Percentiles rank a stretch among this genome's conserved stretches.
Conservation (phyloP, 805 yeast species). For the Wickerhamomyces pijperi region DNA sequence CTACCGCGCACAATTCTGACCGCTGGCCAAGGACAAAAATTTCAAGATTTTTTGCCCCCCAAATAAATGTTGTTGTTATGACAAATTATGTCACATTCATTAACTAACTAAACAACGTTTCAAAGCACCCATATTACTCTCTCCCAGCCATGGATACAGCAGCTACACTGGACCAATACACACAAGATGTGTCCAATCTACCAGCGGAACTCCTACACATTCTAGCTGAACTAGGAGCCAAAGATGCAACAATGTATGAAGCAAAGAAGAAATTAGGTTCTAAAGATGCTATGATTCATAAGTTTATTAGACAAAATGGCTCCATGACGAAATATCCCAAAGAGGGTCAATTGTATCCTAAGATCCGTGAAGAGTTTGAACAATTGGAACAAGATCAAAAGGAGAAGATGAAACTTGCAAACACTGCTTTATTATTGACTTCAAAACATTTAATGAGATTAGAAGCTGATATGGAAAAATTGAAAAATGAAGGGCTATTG, state of each 20-base stretch:
- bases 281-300: conserved; percentile 72
- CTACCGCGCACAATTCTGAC: too few relatives aligned
- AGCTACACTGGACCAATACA: conserved; percentile 62
- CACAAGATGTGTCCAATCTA: conserved; percentile 66
- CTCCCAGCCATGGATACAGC: conserved; percentile 97
- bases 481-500: conserved; percentile 74
- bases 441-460: conserved; percentile 64
- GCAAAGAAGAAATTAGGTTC: conserved; percentile 53
- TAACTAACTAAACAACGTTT: too few relatives aligned
- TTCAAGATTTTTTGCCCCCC: too few relatives aligned
- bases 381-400: conserved; percentile 52
- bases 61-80: too few relatives aligned
- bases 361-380: conserved; percentile 59
- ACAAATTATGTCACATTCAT: too few relatives aligned
- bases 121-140: too few relatives aligned
- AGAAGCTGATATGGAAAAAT: conserved; percentile 62
- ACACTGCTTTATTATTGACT: conserved; percentile 71
- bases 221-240: conserved; percentile 63
- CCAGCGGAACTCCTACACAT: conserved; percentile 80
- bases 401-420: conserved; percentile 70
- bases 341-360: conserved; percentile 54
- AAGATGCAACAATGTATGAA: conserved; percentile 59
- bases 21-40: too few relatives aligned
- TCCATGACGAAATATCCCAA: conserved; percentile 73
- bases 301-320: conserved; percentile 74